Percentiles rank a stretch among this genome's conserved stretches.
phyloP scores from a whole-genome alignment of 2,329 filamentous ascomycete species.

The Leptographium lundbergii region DNA sequence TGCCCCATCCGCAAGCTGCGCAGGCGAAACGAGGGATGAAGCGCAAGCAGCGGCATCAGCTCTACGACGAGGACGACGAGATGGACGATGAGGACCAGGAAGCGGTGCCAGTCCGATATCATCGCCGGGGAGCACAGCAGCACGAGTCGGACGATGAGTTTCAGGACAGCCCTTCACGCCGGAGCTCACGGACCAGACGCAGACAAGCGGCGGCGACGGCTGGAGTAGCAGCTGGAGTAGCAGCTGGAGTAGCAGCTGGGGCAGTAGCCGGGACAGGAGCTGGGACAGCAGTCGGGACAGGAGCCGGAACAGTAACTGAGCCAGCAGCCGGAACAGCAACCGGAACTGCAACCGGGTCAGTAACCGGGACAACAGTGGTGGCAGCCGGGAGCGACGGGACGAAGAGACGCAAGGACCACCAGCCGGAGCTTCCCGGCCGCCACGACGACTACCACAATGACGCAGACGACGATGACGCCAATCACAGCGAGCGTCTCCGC shows the following conservation, averaged over 20 bases:
- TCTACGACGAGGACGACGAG: not conserved
- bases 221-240: not conserved
- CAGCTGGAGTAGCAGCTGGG: not conserved
- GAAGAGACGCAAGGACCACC: not conserved
- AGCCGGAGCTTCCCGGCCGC: not conserved
- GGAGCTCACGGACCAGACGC: not conserved
- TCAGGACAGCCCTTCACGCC: not conserved
- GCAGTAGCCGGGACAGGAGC: not conserved
- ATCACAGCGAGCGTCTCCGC: not conserved
- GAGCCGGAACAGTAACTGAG: not conserved
- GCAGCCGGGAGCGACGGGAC: not conserved
- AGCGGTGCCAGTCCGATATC: not conserved
- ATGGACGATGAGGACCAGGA: not conserved
- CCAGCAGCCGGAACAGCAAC: not conserved
- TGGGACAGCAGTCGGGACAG: not conserved
- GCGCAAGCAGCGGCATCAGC: constrained; percentile 5
- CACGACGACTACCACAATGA: not conserved
- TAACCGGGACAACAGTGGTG: not conserved
- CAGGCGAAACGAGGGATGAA: constrained; percentile 8
- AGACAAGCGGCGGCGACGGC: not conserved
- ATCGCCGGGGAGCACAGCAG: not conserved
- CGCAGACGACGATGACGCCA: not conserved
- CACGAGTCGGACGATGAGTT: constrained; percentile 4
- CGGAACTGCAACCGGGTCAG: not conserved
- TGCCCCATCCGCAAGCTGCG: not conserved